Evolutionary conservation across 1,284 basidiomycete genomes (phyloP), one percentile per base, ranked within the genome.

Genomic region (Microbotryum violaceum): DNA sequence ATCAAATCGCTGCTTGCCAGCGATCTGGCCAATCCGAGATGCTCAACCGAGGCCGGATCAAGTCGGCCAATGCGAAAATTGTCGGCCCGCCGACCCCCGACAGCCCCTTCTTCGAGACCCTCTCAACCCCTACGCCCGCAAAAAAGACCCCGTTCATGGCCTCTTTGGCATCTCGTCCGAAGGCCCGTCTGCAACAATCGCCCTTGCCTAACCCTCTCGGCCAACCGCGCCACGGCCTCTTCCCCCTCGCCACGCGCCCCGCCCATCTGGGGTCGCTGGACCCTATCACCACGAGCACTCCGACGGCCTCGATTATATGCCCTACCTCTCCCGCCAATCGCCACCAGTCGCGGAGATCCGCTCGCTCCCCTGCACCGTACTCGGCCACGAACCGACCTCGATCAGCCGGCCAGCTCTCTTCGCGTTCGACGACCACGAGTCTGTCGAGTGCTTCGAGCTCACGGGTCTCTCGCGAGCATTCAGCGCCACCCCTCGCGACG

Each of bases 351-450:
- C 51, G 51, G 12, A 25, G 25, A 25, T n/a, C 20, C 3, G 51
- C 25, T 33, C 23, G 51, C n/a, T 23, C 51, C 8, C 23, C 27
- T n/a, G 48, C 23, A 14, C 51, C 51, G 4, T 53, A 53, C 25
- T 53, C 51, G 8, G 33, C 51, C 25, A 29, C 33, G 51, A 25
- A n/a, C n/a, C 51, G 51, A 31, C 51, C 51, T 9, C n/a, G 51
- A n/a, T 53, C 51, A 10, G 51, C 51, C 23, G 51, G 51, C 14
- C 51, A 53, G 31, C 31, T 53, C n/a, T 53, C 51, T 10, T n/a
- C 33, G 27, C 25, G n/a, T 31, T 53, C 51, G 20, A 25, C 25
- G 33, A 53, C 25, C n/a, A 18, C 51, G 8, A 53, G 27, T 12
- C 23, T 53, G 27, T 53, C 51, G 33, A 53, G 37, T 42, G 37